Base-by-base conservation (phyloP, 306 rosid species). In the Rosa rugosa region DNA sequence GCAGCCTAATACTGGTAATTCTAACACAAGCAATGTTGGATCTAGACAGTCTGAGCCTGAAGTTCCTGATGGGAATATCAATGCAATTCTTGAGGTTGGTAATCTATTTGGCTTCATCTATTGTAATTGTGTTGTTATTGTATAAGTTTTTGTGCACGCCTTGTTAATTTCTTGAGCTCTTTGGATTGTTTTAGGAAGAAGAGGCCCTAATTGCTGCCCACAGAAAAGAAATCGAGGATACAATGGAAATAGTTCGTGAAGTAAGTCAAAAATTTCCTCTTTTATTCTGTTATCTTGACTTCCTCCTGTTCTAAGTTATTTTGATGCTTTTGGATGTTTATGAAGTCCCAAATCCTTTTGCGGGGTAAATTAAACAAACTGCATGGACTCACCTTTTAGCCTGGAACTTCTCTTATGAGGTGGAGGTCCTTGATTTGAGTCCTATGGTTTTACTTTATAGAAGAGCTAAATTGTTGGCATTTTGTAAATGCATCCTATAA, bases 231-330 rank as follows among this genome's bases (percentile, higher is more conserved):
- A 95, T 95, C 2, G 99, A 92, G 85, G 97, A 95, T 81, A 95
- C 99, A 18, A 95, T 95, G 99, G 98, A 95, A 88, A 93, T 95
- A 82, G 98, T 95, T 77, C 97, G 98, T n/a, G 97, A 95, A 80
- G 99, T 93, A 82, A 91, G 99, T 87, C 45, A 20, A 57, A 67
- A 13, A 6, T 47, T 72, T 27, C 0, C 0, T 75, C 63, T 23
- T 22, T 56, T 14, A 4, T 5, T 49, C 25, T 47, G 41, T 46
- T 36, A 42, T 54, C 25, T 25, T 8, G 25, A 41, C 34, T 3
- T 13, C 34, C n/a, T 54, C 13, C 50, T 1, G 13, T 40, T 73
- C 2, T 8, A n/a, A 51, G 40, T 57, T 73, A 13, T 74, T 42
- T 41, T 41, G 69, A 40, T 41, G 69, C 5, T 56, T 23, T 56